These are phyloP conservation scores for Colletotrichum scovillei DNA, from an alignment of 2,329 filamentous ascomycete genomes.

Conservation along the genomic window DNA sequence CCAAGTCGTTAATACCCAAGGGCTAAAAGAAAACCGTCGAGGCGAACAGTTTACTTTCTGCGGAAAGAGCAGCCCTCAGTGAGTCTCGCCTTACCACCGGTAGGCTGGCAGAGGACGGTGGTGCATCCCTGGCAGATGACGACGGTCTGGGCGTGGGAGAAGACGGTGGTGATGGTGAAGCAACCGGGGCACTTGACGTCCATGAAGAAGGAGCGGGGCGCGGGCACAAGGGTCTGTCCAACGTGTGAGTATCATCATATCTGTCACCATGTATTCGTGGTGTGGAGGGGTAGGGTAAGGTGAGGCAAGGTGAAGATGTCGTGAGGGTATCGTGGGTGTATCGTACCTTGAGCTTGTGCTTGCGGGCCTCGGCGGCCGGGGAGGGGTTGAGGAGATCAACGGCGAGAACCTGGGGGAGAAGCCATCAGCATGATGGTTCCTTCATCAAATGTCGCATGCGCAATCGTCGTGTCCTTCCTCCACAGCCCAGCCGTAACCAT, in stretches of 20 bases:
- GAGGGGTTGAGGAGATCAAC: slow-evolving; percentile 99
- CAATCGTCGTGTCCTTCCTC: slow-evolving; percentile 32
- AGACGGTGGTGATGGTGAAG: slow-evolving; percentile 99
- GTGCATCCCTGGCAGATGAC: slow-evolving; percentile 99
- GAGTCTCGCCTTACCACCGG: slow-evolving; percentile 97
- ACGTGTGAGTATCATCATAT: slow-evolving; percentile 35
- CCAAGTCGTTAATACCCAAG: slow-evolving; percentile 61
- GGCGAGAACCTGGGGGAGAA: slow-evolving; percentile 87
- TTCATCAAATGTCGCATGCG: slow-evolving; percentile 26
- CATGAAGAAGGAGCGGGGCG: slow-evolving; percentile 99
- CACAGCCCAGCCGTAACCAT: slow-evolving; percentile 29
- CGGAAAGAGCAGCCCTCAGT: slow-evolving; percentile 99
- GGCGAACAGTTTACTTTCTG: slow-evolving; percentile 87
- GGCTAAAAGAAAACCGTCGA: slow-evolving; percentile 58
- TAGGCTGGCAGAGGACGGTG: slow-evolving; percentile 99
- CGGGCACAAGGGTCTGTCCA: slow-evolving; percentile 87
- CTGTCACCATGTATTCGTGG: too few relatives aligned
- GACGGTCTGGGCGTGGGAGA: slow-evolving; percentile 99
- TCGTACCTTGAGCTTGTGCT: slow-evolving; percentile 99
- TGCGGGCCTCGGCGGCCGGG: slow-evolving; percentile 96
- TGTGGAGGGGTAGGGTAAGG: background rate
- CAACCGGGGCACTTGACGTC: slow-evolving; percentile 99
- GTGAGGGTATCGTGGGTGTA: slow-evolving; percentile 13
- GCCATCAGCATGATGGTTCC: slow-evolving; percentile 40
- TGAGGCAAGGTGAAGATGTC: background rate